phyloP scores from a whole-genome alignment of 208 protist species.

The Angomonas ambiguus region DNA sequence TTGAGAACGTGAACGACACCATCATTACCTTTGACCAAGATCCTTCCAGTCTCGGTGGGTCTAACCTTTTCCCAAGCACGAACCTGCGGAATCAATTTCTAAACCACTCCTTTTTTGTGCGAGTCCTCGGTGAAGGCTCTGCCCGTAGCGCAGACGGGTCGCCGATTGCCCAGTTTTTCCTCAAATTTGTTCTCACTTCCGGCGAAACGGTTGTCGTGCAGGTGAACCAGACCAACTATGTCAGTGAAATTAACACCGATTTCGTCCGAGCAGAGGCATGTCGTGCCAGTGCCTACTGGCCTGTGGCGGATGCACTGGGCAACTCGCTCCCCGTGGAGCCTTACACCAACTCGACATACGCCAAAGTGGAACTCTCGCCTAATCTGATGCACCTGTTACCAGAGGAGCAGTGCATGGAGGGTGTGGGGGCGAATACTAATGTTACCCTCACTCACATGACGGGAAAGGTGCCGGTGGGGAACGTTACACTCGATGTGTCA shows the following conservation, averaged over 20 bases:
- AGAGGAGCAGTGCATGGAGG: neutral
- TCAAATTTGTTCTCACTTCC: constrained; percentile 40
- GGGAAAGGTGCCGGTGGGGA: constrained; percentile 3
- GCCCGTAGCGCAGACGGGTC: constrained; percentile 24
- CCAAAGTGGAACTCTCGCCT: constrained; percentile 1
- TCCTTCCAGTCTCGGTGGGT: constrained; percentile 1
- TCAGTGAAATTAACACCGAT: constrained; percentile 64
- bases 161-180: constrained; percentile 48
- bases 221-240: constrained; percentile 71
- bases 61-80: constrained; percentile 36
- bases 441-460: neutral
- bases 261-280: constrained; percentile 42
- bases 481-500: constrained; percentile 15
- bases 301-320: constrained; percentile 71
- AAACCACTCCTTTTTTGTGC: constrained; percentile 52
- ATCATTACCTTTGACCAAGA: constrained; percentile 21
- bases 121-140: constrained; percentile 43
- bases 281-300: constrained; percentile 73
- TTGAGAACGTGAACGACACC: constrained; percentile 33
- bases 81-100: constrained; percentile 23
- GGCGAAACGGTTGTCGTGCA: constrained; percentile 37
- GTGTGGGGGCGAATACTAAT: constrained; percentile 8
- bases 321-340: constrained; percentile 54
- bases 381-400: neutral
- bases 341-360: constrained; percentile 23